These are phyloP conservation scores for sweet orange (Citrus sinensis) DNA, from an alignment of 345 rosid genomes.

Conservation along the genomic window DNA sequence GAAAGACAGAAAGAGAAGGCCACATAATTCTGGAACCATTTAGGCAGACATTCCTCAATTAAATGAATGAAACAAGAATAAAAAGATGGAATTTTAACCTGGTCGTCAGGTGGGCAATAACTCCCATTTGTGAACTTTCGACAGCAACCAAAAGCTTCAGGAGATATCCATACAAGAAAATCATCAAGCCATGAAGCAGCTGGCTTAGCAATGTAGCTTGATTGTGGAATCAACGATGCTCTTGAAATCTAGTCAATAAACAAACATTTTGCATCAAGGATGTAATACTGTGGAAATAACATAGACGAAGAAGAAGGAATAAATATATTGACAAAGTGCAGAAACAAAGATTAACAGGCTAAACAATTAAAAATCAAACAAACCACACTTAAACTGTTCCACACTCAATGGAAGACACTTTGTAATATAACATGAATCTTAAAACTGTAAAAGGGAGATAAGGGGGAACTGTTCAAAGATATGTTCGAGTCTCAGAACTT, in stretches of 20 bases:
- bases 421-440: neutral
- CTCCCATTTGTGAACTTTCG: slow-evolving; percentile 87
- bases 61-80: neutral
- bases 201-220: slow-evolving; percentile 95
- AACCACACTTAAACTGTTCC: neutral
- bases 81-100: slow-evolving; percentile 43
- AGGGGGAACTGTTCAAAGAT: neutral
- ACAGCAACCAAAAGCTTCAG: slow-evolving; percentile 98
- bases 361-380: neutral
- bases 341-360: slow-evolving; percentile 4
- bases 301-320: neutral
- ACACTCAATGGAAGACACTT: neutral
- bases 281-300: neutral
- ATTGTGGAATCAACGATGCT: slow-evolving; percentile 75
- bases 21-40: neutral
- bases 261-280: slow-evolving; percentile 12
- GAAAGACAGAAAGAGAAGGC: neutral
- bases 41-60: neutral
- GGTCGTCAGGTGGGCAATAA: slow-evolving; percentile 96
- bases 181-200: slow-evolving; percentile 99
- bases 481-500: neutral
- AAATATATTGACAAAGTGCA: neutral
- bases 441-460: neutral
- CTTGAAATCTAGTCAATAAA: slow-evolving; percentile 59
- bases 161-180: slow-evolving; percentile 97